Evolutionary conservation across 495 filamentous ascomycete species (phyloP), one percentile per base, ranked within the genome.

Genomic region (Rhypophila decipiens): DNA sequence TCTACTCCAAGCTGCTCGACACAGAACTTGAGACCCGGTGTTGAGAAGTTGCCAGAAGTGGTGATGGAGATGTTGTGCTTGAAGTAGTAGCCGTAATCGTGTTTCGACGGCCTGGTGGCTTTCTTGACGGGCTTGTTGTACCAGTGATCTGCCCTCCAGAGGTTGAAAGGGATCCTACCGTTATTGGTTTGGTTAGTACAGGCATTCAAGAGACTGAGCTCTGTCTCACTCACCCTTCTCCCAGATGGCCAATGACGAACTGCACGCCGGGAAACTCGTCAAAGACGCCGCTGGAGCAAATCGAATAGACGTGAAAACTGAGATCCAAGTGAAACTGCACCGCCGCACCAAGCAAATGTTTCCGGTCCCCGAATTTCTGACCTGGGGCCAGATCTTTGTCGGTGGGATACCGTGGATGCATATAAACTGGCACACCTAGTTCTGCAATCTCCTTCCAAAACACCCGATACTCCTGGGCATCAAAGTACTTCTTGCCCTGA

Each of bases 121-220:
- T 75, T 73, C 53, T 79, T 76, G 20, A 79, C 57, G 0, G 61
- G 65, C 40, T 69, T 69, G 51, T 69, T 67, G 46, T 62, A 79
- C 79, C 79, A 83, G 60, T 83, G 79, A 46, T 79, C 72, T 18
- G 79, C 80, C 10, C 82, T 65, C 67, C 74, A 78, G 45, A 86
- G 66, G 47, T 83, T 79, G 60, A 83, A 86, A 0, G 81, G 82
- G n/a, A 84, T 71, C 22, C 78, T 67, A 20, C n/a, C n/a, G n/a
- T n/a, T n/a, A n/a, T n/a, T n/a, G n/a, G n/a, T n/a, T n/a, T n/a
- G n/a, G n/a, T n/a, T n/a, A n/a, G n/a, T n/a, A n/a, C n/a, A n/a
- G n/a, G n/a, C n/a, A n/a, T n/a, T n/a, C n/a, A n/a, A n/a, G n/a
- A n/a, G n/a, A n/a, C n/a, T n/a, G n/a, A n/a, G n/a, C n/a, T n/a